Percentiles rank a stretch among this genome's conserved stretches.
Conservation (phyloP, 331 rosid genomes). For the Rhamnella rubrinervis region DNA sequence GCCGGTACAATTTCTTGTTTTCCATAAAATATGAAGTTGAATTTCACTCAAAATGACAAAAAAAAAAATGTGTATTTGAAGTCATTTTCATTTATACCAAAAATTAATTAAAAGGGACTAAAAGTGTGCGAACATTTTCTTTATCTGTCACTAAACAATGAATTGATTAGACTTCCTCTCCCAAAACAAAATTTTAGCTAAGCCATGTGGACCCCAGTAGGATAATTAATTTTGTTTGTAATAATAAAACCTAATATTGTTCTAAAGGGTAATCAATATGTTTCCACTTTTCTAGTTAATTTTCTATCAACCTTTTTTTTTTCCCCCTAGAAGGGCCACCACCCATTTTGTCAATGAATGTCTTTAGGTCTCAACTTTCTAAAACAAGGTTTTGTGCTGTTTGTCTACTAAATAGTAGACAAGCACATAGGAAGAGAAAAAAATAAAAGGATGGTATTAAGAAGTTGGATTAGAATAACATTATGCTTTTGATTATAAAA, state of each 20-base stretch:
- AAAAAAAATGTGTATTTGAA: no score
- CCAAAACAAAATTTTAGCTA: constrained; percentile 1
- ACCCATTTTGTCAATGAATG: constrained; percentile 28
- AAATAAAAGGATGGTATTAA: constrained; percentile 4
- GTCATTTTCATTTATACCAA: neutral
- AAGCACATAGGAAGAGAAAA: constrained; percentile 30
- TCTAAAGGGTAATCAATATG: constrained; percentile 8
- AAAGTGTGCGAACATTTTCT: constrained; percentile 3
- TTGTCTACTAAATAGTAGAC: constrained; percentile 59
- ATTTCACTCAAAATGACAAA: no score
- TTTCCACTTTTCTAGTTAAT: constrained; percentile 5
- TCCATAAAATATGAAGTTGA: no score
- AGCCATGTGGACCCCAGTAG: constrained; percentile 16
- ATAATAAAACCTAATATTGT: constrained; percentile 7
- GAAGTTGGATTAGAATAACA: constrained; percentile 13
- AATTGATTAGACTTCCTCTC: constrained; percentile 26
- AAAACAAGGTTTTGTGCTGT: constrained; percentile 45
- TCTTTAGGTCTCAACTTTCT: constrained; percentile 49
- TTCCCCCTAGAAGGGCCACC: constrained; percentile 26
- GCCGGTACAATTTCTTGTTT: no score
- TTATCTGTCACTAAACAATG: constrained; percentile 11
- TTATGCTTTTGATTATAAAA: constrained; percentile 30
- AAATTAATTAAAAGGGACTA: neutral
- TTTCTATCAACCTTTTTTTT: neutral
- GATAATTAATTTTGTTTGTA: neutral